Evolutionary conservation across 257 asterid genomes (phyloP), one percentile per base, ranked within the genome.

Genomic region (Nicotiana tabacum): DNA sequence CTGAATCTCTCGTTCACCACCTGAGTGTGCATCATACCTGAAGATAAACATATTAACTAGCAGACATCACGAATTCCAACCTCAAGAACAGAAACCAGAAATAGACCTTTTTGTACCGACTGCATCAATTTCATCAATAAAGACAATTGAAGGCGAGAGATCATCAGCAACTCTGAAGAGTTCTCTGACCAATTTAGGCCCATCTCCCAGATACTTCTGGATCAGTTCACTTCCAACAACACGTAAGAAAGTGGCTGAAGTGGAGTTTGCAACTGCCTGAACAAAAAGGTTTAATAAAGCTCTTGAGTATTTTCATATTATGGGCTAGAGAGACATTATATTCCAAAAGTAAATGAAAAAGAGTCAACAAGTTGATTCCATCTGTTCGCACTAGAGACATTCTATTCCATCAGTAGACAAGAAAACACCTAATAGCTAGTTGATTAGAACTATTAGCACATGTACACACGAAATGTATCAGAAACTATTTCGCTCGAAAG

Each of bases 1-100:
- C 93, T 95, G 98, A 83, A 95, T 95, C 84, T 95, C 99, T 83
- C 99, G 96, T 83, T 95, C 99, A 84, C 99, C 99, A 24, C 99
- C 99, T 1, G 98, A 95, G 90, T 95, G 98, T 30, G 99, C 98
- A 62, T 95, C 99, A 62, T 95, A 93, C 92, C 98, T 95, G 83
- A 13, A 67, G 48, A 82, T 1, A 56, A 81, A 39, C 84, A 13
- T 72, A 82, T 83, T 51, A 61, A 12, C 77, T 53, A 83, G 66
- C 66, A 82, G 37, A 18, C 2, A n/a, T 53, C 43, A 9, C 15
- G 79, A 46, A 48, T 76, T 48, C 62, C 80, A 81, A 46, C 81
- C 51, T 57, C 62, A 68, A 70, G 35, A 61, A 27, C 81, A 30
- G 56, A 35, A 76, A 39, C 35, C 62, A 80, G 82, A 67, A 58